Evolutionary conservation across 208 protist genomes (phyloP).

Genomic region (Trypanosomatidae sp.): DNA sequence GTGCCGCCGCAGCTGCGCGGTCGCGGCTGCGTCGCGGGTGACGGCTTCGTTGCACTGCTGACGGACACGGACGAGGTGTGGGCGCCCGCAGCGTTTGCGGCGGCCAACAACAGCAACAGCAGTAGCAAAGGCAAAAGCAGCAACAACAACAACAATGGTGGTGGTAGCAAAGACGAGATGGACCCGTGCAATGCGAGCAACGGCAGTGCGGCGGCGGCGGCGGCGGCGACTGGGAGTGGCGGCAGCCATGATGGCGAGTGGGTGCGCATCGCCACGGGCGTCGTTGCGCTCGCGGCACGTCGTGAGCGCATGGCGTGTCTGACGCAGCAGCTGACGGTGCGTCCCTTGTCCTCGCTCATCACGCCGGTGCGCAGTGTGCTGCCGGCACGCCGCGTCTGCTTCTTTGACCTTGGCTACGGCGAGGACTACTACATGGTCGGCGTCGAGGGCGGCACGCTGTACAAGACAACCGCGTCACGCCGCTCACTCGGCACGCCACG

Average conservation of each 20-base stretch:
- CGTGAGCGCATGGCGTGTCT: constrained; percentile 54
- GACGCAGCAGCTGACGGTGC: constrained; percentile 64
- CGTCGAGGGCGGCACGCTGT: constrained; percentile 54
- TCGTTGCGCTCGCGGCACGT: constrained; percentile 61
- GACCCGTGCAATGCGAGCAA: constrained; percentile 2
- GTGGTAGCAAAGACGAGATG: background rate
- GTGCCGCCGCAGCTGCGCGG: constrained; percentile 57
- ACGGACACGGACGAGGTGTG: constrained; percentile 79
- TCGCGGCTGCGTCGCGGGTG: constrained; percentile 68
- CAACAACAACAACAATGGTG: constrained; percentile 5
- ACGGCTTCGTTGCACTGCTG: constrained; percentile 79
- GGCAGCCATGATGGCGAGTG: constrained; percentile 41
- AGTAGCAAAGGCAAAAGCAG: background rate
- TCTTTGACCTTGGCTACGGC: constrained; percentile 62
- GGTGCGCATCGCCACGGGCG: constrained; percentile 47
- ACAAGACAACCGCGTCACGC: constrained; percentile 70
- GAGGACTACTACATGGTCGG: constrained; percentile 86
- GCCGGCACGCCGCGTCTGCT: constrained; percentile 57
- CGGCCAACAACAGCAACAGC: background rate
- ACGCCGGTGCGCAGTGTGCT: constrained; percentile 60
- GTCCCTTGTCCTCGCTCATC: constrained; percentile 54
- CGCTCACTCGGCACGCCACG: constrained; percentile 62
- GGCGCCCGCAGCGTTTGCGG: constrained; percentile 22
- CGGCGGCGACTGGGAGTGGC: constrained; percentile 30
- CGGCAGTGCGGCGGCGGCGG: constrained; percentile 18